Conservation (phyloP, 306 rosid genomes). For the Quercus rubra region DNA sequence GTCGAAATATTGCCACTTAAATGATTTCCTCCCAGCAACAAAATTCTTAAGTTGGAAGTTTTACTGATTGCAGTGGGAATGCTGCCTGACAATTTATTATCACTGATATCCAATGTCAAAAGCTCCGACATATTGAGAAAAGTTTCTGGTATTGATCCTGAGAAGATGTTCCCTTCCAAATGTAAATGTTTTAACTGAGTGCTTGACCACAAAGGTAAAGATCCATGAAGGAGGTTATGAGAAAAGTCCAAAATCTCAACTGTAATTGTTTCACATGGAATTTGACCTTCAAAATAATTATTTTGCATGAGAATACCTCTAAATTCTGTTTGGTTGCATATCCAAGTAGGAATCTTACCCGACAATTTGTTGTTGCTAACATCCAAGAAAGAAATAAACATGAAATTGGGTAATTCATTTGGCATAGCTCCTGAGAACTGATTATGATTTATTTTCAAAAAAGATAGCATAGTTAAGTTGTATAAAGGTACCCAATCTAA, state of each 20-base stretch:
- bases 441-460: background rate
- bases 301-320: background rate
- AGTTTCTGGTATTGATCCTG: background rate
- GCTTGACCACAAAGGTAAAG: background rate
- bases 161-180: no score
- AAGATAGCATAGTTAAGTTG: accelerated
- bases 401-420: accelerated
- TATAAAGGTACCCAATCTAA: no score
- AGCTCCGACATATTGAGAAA: background rate
- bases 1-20: no score
- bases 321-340: accelerated
- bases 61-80: no score
- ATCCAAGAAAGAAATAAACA: accelerated
- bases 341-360: background rate
- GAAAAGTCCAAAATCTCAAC: background rate
- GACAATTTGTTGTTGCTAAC: background rate
- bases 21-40: no score
- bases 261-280: background rate
- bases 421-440: background rate
- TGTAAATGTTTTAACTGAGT: background rate
- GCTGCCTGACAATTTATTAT: no score
- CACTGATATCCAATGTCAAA: background rate
- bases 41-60: no score
- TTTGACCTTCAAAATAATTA: background rate
- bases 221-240: background rate